A percentile compares a stretch with the other conserved stretches of the same genome.
Conservation (phyloP, 192 early-diverging fungal species). For the Spinellus fusiger region DNA sequence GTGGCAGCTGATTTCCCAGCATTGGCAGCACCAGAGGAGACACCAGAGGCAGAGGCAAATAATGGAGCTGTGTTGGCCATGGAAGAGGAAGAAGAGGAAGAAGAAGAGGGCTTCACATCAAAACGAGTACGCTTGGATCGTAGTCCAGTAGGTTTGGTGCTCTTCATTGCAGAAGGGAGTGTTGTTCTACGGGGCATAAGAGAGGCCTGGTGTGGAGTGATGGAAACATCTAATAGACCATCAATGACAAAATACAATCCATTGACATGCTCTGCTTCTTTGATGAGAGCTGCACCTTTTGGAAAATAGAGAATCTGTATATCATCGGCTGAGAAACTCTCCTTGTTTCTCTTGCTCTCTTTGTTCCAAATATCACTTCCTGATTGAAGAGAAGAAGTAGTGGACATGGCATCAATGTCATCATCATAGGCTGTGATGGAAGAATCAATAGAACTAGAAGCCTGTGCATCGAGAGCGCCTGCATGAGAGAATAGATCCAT, state of each 20-base stretch:
- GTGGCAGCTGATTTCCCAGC: background rate
- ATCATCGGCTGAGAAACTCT: constrained; percentile 40
- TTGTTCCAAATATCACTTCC: constrained; percentile 16
- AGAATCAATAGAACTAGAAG: constrained; percentile 3
- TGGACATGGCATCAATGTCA: constrained; percentile 12
- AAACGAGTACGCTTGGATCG: background rate
- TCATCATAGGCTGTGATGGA: constrained; percentile 7
- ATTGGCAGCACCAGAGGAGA: background rate
- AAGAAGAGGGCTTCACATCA: background rate
- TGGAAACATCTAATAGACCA: constrained; percentile 73
- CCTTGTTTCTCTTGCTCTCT: constrained; percentile 19
- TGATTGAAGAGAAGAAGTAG: constrained; percentile 4
- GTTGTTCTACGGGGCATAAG: background rate
- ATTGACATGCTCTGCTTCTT: constrained; percentile 75
- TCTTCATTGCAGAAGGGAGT: background rate
- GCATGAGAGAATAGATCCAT: constrained; percentile 32
- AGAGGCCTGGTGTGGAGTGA: constrained; percentile 24
- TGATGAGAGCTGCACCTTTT: constrained; percentile 64
- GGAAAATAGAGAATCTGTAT: constrained; percentile 72
- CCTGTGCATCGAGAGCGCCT: constrained; percentile 4
- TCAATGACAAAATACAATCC: constrained; percentile 94
- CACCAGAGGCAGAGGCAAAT: too few species aligned
- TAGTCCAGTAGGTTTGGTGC: background rate
- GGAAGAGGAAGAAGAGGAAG: background rate
- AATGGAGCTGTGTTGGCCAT: too few species aligned